These are phyloP conservation scores for Agaricus bisporus DNA, from an alignment of 768 basidiomycete species.

Conservation along the genomic window DNA sequence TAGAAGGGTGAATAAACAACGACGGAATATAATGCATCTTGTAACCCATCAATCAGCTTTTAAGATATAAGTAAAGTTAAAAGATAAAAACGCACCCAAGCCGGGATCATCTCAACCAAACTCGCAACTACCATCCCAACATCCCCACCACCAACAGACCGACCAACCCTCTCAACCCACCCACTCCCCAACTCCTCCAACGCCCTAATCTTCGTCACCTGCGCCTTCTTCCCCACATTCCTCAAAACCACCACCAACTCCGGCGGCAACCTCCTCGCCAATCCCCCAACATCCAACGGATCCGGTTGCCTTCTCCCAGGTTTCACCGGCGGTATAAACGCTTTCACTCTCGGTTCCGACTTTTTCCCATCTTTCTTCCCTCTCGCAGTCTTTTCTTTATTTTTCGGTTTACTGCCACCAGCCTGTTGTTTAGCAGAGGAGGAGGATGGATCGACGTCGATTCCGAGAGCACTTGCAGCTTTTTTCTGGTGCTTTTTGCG, in stretches of 20 bases:
- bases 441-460: constrained; percentile 24
- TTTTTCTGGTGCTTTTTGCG: constrained; percentile 92
- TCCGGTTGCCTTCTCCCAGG: constrained; percentile 70
- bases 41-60: background rate
- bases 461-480: constrained; percentile 46
- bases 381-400: constrained; percentile 37
- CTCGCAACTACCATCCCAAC: constrained; percentile 28
- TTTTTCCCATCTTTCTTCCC: constrained; percentile 55
- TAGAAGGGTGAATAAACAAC: constrained; percentile 73
- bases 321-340: constrained; percentile 82
- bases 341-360: constrained; percentile 69
- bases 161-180: constrained; percentile 56
- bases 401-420: constrained; percentile 1
- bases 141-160: constrained; percentile 26
- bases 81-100: constrained; percentile 67
- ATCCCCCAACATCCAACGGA: constrained; percentile 80
- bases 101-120: constrained; percentile 65
- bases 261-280: constrained; percentile 67
- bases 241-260: constrained; percentile 80
- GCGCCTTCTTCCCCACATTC: constrained; percentile 84
- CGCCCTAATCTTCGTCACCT: constrained; percentile 75
- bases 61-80: background rate
- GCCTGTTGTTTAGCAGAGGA: constrained; percentile 4
- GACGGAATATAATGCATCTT: constrained; percentile 86
- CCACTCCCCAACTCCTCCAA: constrained; percentile 72